Percentiles rank a stretch among this genome's conserved stretches.
These are phyloP conservation scores for Tetrahymena malaccensis DNA, from an alignment of 73 alveolate genomes.

Conservation along the genomic window DNA sequence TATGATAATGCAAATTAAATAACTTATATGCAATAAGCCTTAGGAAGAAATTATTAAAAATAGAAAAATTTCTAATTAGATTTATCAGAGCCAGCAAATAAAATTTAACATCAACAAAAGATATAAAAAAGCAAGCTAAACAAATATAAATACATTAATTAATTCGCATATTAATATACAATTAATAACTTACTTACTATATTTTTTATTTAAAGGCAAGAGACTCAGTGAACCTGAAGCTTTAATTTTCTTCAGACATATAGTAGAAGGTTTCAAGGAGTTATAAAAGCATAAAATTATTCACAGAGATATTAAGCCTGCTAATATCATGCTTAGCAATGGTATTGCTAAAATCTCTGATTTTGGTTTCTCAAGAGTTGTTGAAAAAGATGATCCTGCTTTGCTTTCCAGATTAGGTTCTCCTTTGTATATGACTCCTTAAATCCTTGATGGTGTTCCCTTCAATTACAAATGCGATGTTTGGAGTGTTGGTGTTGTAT, in stretches of 20 bases:
- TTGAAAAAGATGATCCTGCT: slow-evolving; percentile 42
- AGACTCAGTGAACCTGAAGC: slow-evolving; percentile 41
- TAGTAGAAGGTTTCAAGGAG: slow-evolving; percentile 38
- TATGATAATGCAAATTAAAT: no score
- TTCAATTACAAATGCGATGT: slow-evolving; percentile 42
- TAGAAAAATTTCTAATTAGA: neutral
- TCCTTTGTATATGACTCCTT: slow-evolving; percentile 48
- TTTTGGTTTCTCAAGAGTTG: slow-evolving; percentile 43
- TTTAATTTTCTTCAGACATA: slow-evolving; percentile 31
- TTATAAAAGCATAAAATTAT: slow-evolving; percentile 35
- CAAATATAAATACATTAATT: no score
- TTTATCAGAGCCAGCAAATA: neutral
- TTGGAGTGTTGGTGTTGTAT: slow-evolving; percentile 45
- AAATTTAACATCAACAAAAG: neutral
- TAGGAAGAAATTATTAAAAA: no score
- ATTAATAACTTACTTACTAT: neutral
- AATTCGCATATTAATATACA: neutral
- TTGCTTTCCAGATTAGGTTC: slow-evolving; percentile 40
- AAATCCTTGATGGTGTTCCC: slow-evolving; percentile 39
- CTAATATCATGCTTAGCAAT: slow-evolving; percentile 27
- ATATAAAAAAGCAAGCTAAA: neutral
- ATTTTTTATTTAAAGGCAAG: neutral
- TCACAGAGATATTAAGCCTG: slow-evolving; percentile 43
- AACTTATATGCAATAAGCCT: no score
- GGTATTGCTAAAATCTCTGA: slow-evolving; percentile 41